Conservation (phyloP, 2,329 filamentous ascomycete species). For the Xylaria hypoxylon region DNA sequence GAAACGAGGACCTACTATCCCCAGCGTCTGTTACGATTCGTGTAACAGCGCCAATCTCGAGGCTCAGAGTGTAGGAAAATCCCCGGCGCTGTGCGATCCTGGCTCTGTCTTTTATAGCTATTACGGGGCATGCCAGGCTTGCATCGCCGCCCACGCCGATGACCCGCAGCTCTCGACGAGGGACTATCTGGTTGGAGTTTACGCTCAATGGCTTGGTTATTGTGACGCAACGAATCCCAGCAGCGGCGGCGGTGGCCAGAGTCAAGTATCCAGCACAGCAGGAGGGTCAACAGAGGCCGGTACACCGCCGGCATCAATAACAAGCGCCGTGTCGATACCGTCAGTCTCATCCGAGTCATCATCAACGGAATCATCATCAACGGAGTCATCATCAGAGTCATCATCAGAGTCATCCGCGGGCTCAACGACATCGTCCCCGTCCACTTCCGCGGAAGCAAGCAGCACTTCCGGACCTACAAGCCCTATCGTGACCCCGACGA, state of each 20-base stretch:
- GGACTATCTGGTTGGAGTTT: conserved; percentile 54
- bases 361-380: conserved; percentile 26
- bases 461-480: neutral
- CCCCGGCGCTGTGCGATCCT: conserved; percentile 56
- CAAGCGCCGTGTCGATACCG: conserved; percentile 29
- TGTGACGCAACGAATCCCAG: conserved; percentile 52
- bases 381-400: conserved; percentile 13
- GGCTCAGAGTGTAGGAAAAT: conserved; percentile 62
- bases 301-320: conserved; percentile 34
- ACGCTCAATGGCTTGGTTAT: conserved; percentile 60
- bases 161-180: conserved; percentile 47
- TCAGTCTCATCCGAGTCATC: conserved; percentile 29
- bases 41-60: conserved; percentile 65
- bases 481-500: neutral
- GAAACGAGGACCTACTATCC: conserved; percentile 58
- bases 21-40: conserved; percentile 61
- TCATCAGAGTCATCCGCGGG: conserved; percentile 14
- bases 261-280: conserved; percentile 34
- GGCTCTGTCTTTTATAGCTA: conserved; percentile 57
- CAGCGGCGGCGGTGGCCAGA: conserved; percentile 22
- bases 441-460: conserved; percentile 3
- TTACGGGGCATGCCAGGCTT: conserved; percentile 56
- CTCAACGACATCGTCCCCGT: conserved; percentile 21
- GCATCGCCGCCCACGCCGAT: conserved; percentile 52
- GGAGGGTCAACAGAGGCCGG: conserved; percentile 39